phyloP scores from a whole-genome alignment of 495 filamentous ascomycete species.

The Neurospora terricola region DNA sequence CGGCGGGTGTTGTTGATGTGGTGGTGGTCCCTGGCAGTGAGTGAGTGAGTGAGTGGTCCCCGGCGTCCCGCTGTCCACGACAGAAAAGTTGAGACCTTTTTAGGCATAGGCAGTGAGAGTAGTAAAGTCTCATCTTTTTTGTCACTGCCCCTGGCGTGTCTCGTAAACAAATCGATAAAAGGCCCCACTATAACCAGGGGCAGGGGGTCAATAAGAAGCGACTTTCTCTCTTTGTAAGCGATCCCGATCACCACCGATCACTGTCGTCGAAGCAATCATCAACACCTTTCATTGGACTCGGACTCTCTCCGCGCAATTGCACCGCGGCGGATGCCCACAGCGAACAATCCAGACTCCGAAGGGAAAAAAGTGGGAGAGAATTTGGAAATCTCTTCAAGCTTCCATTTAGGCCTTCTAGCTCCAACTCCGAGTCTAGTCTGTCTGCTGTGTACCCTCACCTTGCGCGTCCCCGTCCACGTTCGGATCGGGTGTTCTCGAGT shows the following conservation, averaged over 20 bases:
- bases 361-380: too few relatives aligned
- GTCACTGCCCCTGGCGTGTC: too few relatives aligned
- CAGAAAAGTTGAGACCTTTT: too few relatives aligned
- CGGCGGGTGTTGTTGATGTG: background rate
- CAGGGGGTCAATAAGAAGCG: background rate
- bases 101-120: too few relatives aligned
- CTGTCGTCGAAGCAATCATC: background rate
- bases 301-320: background rate
- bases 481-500: background rate
- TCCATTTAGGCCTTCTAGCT: background rate
- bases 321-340: background rate
- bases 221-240: background rate
- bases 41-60: too few relatives aligned
- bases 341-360: background rate
- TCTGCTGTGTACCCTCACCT: background rate
- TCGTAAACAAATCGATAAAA: background rate
- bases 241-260: background rate
- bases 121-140: too few relatives aligned
- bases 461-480: background rate
- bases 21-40: background rate
- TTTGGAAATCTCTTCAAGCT: background rate
- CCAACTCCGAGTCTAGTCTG: background rate
- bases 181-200: background rate
- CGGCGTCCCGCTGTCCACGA: too few relatives aligned
- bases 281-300: background rate